These are phyloP conservation scores for Fusarium luffae DNA, from an alignment of 2,329 filamentous ascomycete genomes.

Conservation along the genomic window DNA sequence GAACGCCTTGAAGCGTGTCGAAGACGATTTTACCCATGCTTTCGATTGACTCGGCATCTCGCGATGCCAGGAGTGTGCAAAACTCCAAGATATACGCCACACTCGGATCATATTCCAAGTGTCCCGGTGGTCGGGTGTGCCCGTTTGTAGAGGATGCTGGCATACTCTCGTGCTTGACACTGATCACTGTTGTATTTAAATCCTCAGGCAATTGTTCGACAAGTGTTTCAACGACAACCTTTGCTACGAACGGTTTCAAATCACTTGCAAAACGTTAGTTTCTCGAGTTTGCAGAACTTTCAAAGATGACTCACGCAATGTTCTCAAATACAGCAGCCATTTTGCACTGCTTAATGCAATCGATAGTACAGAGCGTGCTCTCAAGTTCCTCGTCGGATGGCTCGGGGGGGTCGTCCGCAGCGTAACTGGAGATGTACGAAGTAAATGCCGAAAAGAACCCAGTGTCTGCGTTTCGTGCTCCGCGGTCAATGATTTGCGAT, in stretches of 20 bases:
- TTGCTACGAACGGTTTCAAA: constrained; percentile 50
- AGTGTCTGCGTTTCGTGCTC: constrained; percentile 78
- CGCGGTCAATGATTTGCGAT: constrained; percentile 91
- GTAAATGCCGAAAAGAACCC: constrained; percentile 95
- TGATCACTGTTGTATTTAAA: constrained; percentile 79
- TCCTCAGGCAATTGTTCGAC: constrained; percentile 90
- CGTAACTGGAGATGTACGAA: constrained; percentile 98
- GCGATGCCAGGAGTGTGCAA: constrained; percentile 82
- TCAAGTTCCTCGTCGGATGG: constrained; percentile 97
- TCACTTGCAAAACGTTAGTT: constrained; percentile 45
- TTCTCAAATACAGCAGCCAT: constrained; percentile 86
- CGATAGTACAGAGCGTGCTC: constrained; percentile 92
- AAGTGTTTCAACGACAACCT: constrained; percentile 71
- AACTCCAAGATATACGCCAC: constrained; percentile 93
- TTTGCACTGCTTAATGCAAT: constrained; percentile 91
- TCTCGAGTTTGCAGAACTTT: background rate
- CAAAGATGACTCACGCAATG: constrained; percentile 70
- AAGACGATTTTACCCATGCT: constrained; percentile 82
- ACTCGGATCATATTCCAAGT: constrained; percentile 82
- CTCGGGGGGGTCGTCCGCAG: constrained; percentile 96
- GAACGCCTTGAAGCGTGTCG: constrained; percentile 80
- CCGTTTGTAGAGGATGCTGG: constrained; percentile 70
- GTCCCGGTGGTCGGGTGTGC: constrained; percentile 43
- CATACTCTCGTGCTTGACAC: constrained; percentile 86
- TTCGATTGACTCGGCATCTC: constrained; percentile 78